phyloP scores from a whole-genome alignment of 2,329 filamentous ascomycete species.

The Penicillium paneum region DNA sequence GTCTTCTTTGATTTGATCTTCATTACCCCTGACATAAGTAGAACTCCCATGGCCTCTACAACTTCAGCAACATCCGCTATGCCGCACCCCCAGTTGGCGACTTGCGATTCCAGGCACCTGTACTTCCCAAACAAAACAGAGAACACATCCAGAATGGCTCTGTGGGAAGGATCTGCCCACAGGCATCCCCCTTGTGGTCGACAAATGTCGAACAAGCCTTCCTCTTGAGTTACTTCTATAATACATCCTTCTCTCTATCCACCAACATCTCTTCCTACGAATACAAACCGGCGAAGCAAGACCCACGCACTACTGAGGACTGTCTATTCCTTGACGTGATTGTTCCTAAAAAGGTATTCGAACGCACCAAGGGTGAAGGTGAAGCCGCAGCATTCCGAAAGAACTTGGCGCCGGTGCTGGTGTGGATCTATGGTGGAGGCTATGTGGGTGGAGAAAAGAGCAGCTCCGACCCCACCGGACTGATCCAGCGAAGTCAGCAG shows the following conservation, averaged over 20 bases:
- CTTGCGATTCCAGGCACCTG: slow-evolving; percentile 51
- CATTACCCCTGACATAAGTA: neutral
- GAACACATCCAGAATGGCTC: slow-evolving; percentile 47
- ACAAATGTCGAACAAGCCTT: slow-evolving; percentile 20
- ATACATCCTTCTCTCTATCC: slow-evolving; percentile 17
- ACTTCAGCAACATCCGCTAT: slow-evolving; percentile 57
- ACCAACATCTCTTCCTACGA: slow-evolving; percentile 23
- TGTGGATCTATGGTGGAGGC: slow-evolving; percentile 52
- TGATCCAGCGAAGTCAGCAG: slow-evolving; percentile 43
- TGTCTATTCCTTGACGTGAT: slow-evolving; percentile 40
- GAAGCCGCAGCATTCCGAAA: slow-evolving; percentile 6
- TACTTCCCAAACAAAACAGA: slow-evolving; percentile 43
- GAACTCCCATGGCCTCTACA: slow-evolving; percentile 46
- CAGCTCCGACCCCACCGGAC: slow-evolving; percentile 35
- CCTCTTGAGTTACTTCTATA: slow-evolving; percentile 15
- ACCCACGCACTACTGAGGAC: slow-evolving; percentile 34
- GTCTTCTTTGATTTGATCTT: neutral
- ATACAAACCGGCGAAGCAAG: slow-evolving; percentile 15
- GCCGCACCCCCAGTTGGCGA: slow-evolving; percentile 53
- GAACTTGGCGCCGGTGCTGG: slow-evolving; percentile 34
- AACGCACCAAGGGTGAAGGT: slow-evolving; percentile 20
- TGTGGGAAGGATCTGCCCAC: slow-evolving; percentile 45
- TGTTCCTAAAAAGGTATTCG: slow-evolving; percentile 34
- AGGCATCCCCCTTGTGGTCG: slow-evolving; percentile 48
- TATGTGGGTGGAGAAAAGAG: slow-evolving; percentile 43